phyloP scores from a whole-genome alignment of 2,329 filamentous ascomycete species.

The Fusarium tanahbumbuense region DNA sequence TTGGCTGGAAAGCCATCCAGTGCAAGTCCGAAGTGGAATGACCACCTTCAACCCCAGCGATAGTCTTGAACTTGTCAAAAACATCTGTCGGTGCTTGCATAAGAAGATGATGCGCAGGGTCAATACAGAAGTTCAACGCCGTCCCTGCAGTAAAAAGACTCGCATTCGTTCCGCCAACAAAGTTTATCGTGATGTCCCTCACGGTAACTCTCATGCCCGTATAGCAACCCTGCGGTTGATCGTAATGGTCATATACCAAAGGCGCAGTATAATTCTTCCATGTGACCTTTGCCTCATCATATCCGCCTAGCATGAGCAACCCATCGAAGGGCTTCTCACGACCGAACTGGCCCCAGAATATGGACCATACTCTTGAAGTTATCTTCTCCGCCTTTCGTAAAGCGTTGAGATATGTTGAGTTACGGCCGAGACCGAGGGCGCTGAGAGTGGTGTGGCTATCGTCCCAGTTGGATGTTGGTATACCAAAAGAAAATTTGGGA shows the following conservation, averaged over 20 bases:
- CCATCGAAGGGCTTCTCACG: slow-evolving; percentile 46
- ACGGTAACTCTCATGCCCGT: slow-evolving; percentile 42
- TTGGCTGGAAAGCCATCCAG: slow-evolving; percentile 29
- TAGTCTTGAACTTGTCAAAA: slow-evolving; percentile 36
- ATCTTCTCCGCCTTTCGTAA: slow-evolving; percentile 40
- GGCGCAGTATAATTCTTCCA: slow-evolving; percentile 47
- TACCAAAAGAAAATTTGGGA: slow-evolving; percentile 40
- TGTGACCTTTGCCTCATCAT: slow-evolving; percentile 49
- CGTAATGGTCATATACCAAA: slow-evolving; percentile 31
- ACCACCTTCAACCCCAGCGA: background rate
- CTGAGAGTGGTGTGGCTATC: slow-evolving; percentile 45
- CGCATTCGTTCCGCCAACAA: slow-evolving; percentile 41
- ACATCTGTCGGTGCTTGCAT: slow-evolving; percentile 43
- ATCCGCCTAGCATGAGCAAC: slow-evolving; percentile 49
- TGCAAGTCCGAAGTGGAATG: slow-evolving; percentile 30
- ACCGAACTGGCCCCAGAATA: slow-evolving; percentile 53
- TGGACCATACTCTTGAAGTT: slow-evolving; percentile 49
- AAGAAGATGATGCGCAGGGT: slow-evolving; percentile 48
- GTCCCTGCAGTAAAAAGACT: slow-evolving; percentile 45
- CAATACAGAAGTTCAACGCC: slow-evolving; percentile 45
- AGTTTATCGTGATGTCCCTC: slow-evolving; percentile 46
- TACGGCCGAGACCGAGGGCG: slow-evolving; percentile 46
- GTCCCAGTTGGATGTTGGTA: slow-evolving; percentile 46
- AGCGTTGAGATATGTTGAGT: slow-evolving; percentile 49
- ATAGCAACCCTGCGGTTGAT: slow-evolving; percentile 30